phyloP scores from a whole-genome alignment of 2,329 filamentous ascomycete species.

The Arthroderma sp. region DNA sequence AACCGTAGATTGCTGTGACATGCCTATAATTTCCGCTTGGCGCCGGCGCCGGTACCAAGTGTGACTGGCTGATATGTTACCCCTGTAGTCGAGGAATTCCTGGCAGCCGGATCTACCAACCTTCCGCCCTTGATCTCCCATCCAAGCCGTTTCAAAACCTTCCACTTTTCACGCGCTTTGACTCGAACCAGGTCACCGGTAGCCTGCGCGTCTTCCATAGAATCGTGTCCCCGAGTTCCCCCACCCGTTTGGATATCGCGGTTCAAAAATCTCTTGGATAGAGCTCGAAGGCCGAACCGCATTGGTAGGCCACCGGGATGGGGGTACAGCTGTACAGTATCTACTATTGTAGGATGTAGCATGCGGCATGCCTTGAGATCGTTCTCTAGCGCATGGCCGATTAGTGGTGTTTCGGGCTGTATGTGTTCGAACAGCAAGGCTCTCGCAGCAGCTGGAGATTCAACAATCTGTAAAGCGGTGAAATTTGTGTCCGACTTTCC shows the following conservation, averaged over 20 bases:
- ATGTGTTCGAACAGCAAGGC: slow-evolving; percentile 64
- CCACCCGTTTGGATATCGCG: slow-evolving; percentile 65
- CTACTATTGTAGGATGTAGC: slow-evolving; percentile 71
- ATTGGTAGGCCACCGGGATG: slow-evolving; percentile 64
- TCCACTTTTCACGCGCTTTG: slow-evolving; percentile 60
- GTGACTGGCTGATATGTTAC: not conserved
- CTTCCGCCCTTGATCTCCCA: slow-evolving; percentile 48
- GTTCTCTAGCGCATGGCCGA: slow-evolving; percentile 91
- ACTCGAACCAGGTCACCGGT: slow-evolving; percentile 73
- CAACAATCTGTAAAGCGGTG: slow-evolving; percentile 53
- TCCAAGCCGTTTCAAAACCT: slow-evolving; percentile 49
- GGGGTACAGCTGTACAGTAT: slow-evolving; percentile 74
- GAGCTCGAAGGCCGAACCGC: slow-evolving; percentile 61
- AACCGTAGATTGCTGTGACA: too few relatives aligned
- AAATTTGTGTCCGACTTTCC: slow-evolving; percentile 26
- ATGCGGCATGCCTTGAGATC: slow-evolving; percentile 78
- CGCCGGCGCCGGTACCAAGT: not conserved
- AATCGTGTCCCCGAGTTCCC: slow-evolving; percentile 62
- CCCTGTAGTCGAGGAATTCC: not conserved
- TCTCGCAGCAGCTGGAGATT: slow-evolving; percentile 61
- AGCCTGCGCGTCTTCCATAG: slow-evolving; percentile 76
- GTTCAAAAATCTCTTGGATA: slow-evolving; percentile 57
- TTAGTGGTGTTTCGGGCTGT: slow-evolving; percentile 63
- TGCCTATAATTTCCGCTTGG: not conserved
- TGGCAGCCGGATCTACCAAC: slow-evolving; percentile 14